phyloP scores from a whole-genome alignment of 768 basidiomycete species.

The Cubamyces lactineus region DNA sequence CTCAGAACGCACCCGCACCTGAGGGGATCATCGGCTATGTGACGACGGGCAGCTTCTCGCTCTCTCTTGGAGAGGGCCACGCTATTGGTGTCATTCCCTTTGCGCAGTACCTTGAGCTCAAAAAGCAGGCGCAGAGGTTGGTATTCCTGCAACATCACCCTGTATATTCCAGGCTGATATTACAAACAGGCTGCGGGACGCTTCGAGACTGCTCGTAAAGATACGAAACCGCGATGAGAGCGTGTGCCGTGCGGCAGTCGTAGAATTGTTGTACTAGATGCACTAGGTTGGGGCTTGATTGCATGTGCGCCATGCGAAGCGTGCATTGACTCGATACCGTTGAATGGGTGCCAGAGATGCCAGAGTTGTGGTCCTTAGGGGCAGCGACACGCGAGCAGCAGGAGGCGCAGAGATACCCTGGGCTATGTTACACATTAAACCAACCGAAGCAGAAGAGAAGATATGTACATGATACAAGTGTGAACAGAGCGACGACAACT shows the following conservation, averaged over 20 bases:
- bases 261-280: neutral
- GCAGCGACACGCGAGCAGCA: too few species aligned
- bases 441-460: neutral
- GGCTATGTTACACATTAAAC: neutral
- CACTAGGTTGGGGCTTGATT: neutral
- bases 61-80: constrained; percentile 75
- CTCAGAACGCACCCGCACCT: constrained; percentile 44
- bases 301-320: too few species aligned
- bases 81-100: constrained; percentile 78
- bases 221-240: constrained; percentile 63
- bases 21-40: constrained; percentile 74
- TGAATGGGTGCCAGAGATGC: too few species aligned
- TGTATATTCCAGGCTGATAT: neutral
- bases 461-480: constrained; percentile 5
- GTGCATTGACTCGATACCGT: neutral
- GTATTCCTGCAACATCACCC: neutral
- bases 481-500: neutral
- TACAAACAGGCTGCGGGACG: constrained; percentile 15
- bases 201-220: constrained; percentile 52
- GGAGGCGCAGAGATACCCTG: too few species aligned
- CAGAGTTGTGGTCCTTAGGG: too few species aligned
- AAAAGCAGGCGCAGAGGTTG: constrained; percentile 51
- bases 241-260: constrained; percentile 45
- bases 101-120: constrained; percentile 50
- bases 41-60: constrained; percentile 82